These are phyloP conservation scores for Crithidia expoeki DNA, from an alignment of 208 protist genomes.

Conservation along the genomic window DNA sequence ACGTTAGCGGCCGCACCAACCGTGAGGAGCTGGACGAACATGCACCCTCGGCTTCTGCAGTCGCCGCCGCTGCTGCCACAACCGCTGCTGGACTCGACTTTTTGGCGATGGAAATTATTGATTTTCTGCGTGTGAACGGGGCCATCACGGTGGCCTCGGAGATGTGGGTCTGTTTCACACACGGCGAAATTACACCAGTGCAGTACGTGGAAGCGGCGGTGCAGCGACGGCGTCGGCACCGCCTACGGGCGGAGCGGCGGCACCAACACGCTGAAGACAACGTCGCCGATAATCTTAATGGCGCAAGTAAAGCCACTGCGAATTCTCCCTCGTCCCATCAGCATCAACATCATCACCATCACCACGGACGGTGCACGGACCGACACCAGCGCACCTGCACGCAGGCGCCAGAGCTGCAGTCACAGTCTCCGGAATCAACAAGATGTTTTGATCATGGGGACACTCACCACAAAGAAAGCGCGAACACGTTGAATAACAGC, in stretches of 20 bases:
- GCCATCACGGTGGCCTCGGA: slow-evolving; percentile 58
- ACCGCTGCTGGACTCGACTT: slow-evolving; percentile 50
- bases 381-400: slow-evolving; percentile 9
- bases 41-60: neutral
- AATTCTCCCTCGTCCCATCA: neutral
- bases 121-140: slow-evolving; percentile 65
- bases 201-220: slow-evolving; percentile 12
- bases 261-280: neutral
- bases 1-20: neutral
- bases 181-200: slow-evolving; percentile 51
- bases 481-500: neutral
- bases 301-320: neutral
- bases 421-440: no score
- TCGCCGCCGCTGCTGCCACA: slow-evolving; percentile 18
- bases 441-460: no score
- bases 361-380: neutral
- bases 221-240: slow-evolving; percentile 30
- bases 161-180: slow-evolving; percentile 70
- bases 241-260: slow-evolving; percentile 26
- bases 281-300: neutral
- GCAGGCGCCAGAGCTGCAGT: neutral
- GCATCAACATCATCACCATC: neutral
- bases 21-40: slow-evolving; percentile 16
- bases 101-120: slow-evolving; percentile 71
- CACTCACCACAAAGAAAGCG: no score